Evolutionary conservation across 352 stramenopile species (phyloP).

Genomic region (Saprolegnia diclina): DNA sequence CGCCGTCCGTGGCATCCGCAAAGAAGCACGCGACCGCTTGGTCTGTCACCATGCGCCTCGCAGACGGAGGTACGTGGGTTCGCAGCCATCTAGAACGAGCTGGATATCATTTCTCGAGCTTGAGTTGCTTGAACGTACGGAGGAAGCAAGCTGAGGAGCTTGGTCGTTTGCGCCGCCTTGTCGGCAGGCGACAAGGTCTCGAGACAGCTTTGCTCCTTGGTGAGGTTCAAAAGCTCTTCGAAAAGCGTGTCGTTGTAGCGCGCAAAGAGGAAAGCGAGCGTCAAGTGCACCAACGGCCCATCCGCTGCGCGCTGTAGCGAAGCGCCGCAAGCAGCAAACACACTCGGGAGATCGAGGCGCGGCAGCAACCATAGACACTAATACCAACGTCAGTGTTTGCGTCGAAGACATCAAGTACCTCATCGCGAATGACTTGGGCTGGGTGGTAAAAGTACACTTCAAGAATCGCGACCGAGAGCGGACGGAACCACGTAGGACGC

Average conservation of each 20-base stretch:
- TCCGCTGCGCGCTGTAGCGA: background rate
- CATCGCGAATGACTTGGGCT: background rate
- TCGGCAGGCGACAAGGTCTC: background rate
- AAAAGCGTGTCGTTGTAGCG: background rate
- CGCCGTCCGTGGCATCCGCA: background rate
- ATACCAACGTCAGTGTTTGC: background rate
- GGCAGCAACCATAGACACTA: background rate
- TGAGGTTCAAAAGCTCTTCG: background rate
- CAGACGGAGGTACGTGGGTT: background rate
- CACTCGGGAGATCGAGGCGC: background rate
- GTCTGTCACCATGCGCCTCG: background rate
- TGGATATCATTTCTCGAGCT: background rate
- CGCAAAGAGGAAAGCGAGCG: background rate
- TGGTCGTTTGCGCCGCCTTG: background rate
- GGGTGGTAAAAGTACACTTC: background rate
- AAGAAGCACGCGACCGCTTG: background rate
- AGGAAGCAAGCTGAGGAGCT: background rate
- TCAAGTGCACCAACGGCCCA: background rate
- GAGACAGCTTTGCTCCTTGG: background rate
- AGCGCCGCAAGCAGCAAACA: background rate
- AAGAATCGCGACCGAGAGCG: background rate
- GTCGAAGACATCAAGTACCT: background rate
- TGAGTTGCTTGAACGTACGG: background rate
- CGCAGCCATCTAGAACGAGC: background rate
- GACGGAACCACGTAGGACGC: background rate